These are phyloP conservation scores for Albugo candida DNA, from an alignment of 352 stramenopile species.

Conservation along the genomic window DNA sequence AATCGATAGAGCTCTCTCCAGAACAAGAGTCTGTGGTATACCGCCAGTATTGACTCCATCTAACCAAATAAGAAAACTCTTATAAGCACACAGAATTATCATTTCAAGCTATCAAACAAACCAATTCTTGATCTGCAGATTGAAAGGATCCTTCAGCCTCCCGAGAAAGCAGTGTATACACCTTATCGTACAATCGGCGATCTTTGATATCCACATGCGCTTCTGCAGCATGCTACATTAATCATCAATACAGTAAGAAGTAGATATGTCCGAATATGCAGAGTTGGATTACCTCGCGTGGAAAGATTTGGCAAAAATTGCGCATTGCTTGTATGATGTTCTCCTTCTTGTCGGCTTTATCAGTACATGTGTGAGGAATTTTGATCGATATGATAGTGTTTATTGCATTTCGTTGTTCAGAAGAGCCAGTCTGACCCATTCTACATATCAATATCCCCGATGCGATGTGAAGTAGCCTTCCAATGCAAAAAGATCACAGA, in stretches of 20 bases:
- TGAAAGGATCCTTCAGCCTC: conserved; percentile 19
- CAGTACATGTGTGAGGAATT: conserved; percentile 8
- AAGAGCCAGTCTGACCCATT: conserved; percentile 62
- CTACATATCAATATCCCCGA: neutral
- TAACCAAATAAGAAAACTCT: conserved; percentile 3
- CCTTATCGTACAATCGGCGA: conserved; percentile 44
- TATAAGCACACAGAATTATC: neutral
- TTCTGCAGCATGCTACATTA: neutral
- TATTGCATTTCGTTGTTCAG: conserved; percentile 64
- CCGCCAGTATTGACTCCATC: conserved; percentile 44
- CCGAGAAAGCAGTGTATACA: conserved; percentile 28
- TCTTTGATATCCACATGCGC: conserved; percentile 40
- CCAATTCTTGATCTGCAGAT: conserved; percentile 29
- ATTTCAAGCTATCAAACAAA: conserved; percentile 18
- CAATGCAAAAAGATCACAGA: no score
- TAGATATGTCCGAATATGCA: neutral
- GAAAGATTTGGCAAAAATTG: conserved; percentile 62
- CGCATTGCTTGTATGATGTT: conserved; percentile 31
- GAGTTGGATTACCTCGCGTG: conserved; percentile 21
- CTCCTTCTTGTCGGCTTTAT: conserved; percentile 16
- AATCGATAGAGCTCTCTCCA: conserved; percentile 68
- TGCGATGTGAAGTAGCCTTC: no score
- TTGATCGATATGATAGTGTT: conserved; percentile 47
- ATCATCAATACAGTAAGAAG: neutral
- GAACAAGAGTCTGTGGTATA: conserved; percentile 50